These are phyloP conservation scores for Backusella morwellensis DNA, from an alignment of 192 early-diverging fungal species.

Conservation along the genomic window DNA sequence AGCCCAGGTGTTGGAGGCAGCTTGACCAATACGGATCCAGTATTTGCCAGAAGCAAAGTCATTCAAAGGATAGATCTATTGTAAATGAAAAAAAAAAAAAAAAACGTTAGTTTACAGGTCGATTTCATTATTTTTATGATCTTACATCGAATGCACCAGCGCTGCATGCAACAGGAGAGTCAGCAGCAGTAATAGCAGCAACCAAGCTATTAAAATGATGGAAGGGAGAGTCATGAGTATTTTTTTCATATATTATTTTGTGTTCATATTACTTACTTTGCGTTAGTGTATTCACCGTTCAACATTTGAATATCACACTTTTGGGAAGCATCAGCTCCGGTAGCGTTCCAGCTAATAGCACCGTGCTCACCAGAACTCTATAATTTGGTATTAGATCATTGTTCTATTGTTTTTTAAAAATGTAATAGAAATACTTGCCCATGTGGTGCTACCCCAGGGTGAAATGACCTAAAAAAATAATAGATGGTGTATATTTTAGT, in stretches of 20 bases:
- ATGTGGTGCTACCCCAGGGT: conserved; percentile 29
- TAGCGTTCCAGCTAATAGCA: conserved; percentile 29
- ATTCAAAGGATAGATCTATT: conserved; percentile 24
- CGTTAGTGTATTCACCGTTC: conserved; percentile 25
- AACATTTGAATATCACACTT: conserved; percentile 33
- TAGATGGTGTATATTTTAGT: not conserved
- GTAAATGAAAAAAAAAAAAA: not conserved
- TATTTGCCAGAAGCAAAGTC: conserved; percentile 31
- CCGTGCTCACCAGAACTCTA: conserved; percentile 28
- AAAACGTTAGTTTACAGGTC: not conserved
- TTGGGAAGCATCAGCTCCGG: conserved; percentile 11
- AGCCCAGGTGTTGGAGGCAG: conserved; percentile 17
- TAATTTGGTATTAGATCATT: not conserved
- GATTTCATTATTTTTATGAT: not conserved
- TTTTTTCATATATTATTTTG: not conserved
- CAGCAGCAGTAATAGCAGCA: conserved; percentile 24
- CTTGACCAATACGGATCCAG: conserved; percentile 35
- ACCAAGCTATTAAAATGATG: conserved; percentile 17
- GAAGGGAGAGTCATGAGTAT: not conserved
- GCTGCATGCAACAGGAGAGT: conserved; percentile 20
- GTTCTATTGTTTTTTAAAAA: not conserved
- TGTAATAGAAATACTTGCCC: conserved; percentile 20
- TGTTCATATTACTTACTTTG: conserved; percentile 16
- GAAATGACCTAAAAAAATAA: conserved; percentile 19
- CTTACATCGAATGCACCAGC: conserved; percentile 25